These are phyloP conservation scores for Cicer pinnatifidum DNA, from an alignment of 306 rosid species.

Conservation along the genomic window DNA sequence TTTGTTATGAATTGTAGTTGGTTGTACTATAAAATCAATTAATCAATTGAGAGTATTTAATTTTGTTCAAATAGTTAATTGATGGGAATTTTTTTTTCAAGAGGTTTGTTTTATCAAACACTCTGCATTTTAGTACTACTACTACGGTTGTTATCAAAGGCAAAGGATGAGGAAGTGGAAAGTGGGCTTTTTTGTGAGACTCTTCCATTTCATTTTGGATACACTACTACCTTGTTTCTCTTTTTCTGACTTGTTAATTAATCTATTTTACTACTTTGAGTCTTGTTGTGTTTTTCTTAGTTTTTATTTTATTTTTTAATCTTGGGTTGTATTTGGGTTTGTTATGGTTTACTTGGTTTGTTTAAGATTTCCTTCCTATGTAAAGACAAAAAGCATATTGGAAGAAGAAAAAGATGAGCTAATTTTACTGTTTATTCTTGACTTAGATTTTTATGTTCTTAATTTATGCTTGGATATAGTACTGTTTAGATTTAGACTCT, in stretches of 20 bases:
- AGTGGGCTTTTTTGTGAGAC: constrained; percentile 38
- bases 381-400: constrained; percentile 46
- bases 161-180: constrained; percentile 24
- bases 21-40: not conserved
- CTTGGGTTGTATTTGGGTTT: constrained; percentile 41
- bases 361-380: constrained; percentile 33
- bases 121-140: constrained; percentile 8
- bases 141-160: constrained; percentile 1
- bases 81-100: too few species aligned
- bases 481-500: not conserved
- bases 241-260: constrained; percentile 44
- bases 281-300: not conserved
- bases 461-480: not conserved
- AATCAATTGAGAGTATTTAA: not conserved
- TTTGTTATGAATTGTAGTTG: not conserved
- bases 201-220: constrained; percentile 44
- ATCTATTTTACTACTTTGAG: constrained; percentile 3
- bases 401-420: constrained; percentile 26
- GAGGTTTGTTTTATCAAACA: not conserved
- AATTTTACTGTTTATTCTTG: constrained; percentile 21
- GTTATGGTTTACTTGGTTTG: constrained; percentile 43
- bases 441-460: not conserved
- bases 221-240: constrained; percentile 1
- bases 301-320: not conserved
- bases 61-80: not conserved